phyloP scores from a whole-genome alignment of 441 rosid species.

The Erysimum pusillum region DNA sequence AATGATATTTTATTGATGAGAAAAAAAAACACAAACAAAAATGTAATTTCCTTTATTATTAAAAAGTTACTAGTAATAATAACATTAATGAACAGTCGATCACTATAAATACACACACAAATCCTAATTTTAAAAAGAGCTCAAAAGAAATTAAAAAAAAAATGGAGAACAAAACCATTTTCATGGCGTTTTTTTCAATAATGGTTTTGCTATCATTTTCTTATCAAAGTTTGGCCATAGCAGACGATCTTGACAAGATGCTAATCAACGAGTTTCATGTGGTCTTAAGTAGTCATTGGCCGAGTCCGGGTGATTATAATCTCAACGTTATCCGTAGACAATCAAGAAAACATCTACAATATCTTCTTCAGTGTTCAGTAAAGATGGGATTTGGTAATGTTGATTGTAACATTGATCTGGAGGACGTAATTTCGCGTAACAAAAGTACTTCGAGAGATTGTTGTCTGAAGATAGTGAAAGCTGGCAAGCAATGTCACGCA shows the following conservation, averaged over 20 bases:
- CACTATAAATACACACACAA: conserved; percentile 7
- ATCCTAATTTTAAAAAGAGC: background rate
- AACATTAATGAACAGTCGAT: background rate
- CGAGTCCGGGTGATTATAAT: conserved; percentile 20
- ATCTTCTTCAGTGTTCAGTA: background rate
- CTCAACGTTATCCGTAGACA: background rate
- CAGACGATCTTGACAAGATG: background rate
- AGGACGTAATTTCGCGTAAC: background rate
- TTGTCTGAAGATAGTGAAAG: conserved; percentile 25
- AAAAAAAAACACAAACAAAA: background rate
- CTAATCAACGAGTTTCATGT: background rate
- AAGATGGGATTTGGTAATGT: conserved; percentile 5
- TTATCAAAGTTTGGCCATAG: conserved; percentile 26
- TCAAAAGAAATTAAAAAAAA: background rate
- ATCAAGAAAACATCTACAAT: background rate
- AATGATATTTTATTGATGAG: background rate
- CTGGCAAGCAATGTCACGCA: conserved; percentile 25
- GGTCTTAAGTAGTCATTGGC: background rate
- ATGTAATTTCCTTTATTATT: background rate
- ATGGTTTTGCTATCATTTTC: conserved; percentile 19
- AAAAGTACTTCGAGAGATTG: conserved; percentile 9
- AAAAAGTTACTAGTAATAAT: background rate
- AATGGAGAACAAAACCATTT: conserved; percentile 22
- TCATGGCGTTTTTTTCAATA: conserved; percentile 1
- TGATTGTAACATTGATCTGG: background rate